Conservation (phyloP, 441 rosid genomes). For the Adansonia grandidieri region DNA sequence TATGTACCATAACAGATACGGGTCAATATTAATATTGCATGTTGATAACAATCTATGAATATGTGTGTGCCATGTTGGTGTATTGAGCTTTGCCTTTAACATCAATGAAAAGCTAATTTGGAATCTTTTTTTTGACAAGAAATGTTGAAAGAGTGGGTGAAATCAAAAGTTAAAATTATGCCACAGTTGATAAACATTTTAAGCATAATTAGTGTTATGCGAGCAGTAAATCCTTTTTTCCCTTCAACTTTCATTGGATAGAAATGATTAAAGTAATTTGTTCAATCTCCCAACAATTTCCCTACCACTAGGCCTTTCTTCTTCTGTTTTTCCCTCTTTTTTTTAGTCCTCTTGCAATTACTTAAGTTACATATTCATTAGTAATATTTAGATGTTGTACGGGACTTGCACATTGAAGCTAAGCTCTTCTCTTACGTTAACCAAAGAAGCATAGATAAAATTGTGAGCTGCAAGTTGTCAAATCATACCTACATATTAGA, state of each 20-base stretch:
- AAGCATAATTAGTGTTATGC: conserved; percentile 50
- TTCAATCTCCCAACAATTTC: not conserved
- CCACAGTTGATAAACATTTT: conserved; percentile 63
- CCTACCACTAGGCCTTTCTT: not conserved
- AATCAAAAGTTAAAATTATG: conserved; percentile 79
- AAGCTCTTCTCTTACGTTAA: conserved; percentile 12
- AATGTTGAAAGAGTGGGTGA: conserved; percentile 61
- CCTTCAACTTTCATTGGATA: conserved; percentile 13
- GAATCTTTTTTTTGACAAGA: conserved; percentile 47
- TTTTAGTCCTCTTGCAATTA: conserved; percentile 19
- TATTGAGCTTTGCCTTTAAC: not conserved
- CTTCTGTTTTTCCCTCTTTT: not conserved
- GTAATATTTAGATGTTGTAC: conserved; percentile 45
- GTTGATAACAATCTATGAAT: not conserved
- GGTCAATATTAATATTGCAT: not conserved
- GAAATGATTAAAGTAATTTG: conserved; percentile 23
- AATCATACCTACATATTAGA: not conserved
- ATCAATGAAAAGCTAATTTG: not conserved
- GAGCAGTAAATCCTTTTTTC: conserved; percentile 29
- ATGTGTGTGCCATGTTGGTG: not conserved
- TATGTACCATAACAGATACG: not conserved
- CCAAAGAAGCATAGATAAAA: not conserved
- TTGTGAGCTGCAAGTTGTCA: conserved; percentile 11
- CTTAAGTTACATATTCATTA: conserved; percentile 32
- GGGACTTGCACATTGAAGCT: conserved; percentile 34